Percentiles rank a stretch among this genome's conserved stretches.
Conservation (phyloP, 2,329 filamentous ascomycete genomes). For the Phoma herbarum region DNA sequence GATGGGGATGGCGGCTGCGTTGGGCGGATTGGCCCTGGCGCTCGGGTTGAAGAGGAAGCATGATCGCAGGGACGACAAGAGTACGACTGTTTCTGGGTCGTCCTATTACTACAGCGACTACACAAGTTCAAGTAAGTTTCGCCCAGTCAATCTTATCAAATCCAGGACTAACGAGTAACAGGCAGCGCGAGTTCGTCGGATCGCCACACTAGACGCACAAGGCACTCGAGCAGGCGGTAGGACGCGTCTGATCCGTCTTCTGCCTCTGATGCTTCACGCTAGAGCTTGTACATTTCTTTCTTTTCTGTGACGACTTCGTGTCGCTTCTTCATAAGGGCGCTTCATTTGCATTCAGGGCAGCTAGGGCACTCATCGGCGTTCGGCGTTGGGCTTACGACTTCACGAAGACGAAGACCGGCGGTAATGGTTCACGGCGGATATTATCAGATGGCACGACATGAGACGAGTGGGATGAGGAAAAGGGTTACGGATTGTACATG, state of each 20-base stretch:
- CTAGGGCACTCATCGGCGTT: slow-evolving; percentile 16
- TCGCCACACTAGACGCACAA: slow-evolving; percentile 52
- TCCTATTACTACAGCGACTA: slow-evolving; percentile 57
- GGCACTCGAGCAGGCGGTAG: slow-evolving; percentile 37
- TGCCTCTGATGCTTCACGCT: not conserved
- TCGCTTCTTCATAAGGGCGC: not conserved
- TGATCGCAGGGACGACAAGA: slow-evolving; percentile 56
- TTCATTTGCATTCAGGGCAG: slow-evolving; percentile 17
- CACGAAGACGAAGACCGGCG: not conserved
- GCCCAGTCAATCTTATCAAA: no score
- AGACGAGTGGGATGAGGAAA: no score
- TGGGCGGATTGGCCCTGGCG: slow-evolving; percentile 56
- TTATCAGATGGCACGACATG: no score
- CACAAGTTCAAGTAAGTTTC: slow-evolving; percentile 58
- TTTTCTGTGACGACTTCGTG: slow-evolving; percentile 24
- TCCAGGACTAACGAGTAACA: slow-evolving; percentile 36
- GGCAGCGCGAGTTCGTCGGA: slow-evolving; percentile 57
- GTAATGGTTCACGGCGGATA: slow-evolving; percentile 11
- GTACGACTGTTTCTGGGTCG: slow-evolving; percentile 50
- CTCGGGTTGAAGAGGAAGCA: slow-evolving; percentile 57
- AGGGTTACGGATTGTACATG: no score
- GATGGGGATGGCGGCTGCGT: slow-evolving; percentile 53
- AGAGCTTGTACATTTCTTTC: slow-evolving; percentile 15
- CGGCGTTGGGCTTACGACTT: slow-evolving; percentile 26
- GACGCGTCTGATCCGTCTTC: not conserved